These are phyloP conservation scores for Eucalyptus sideroxylon DNA, from an alignment of 345 rosid species.

Conservation along the genomic window DNA sequence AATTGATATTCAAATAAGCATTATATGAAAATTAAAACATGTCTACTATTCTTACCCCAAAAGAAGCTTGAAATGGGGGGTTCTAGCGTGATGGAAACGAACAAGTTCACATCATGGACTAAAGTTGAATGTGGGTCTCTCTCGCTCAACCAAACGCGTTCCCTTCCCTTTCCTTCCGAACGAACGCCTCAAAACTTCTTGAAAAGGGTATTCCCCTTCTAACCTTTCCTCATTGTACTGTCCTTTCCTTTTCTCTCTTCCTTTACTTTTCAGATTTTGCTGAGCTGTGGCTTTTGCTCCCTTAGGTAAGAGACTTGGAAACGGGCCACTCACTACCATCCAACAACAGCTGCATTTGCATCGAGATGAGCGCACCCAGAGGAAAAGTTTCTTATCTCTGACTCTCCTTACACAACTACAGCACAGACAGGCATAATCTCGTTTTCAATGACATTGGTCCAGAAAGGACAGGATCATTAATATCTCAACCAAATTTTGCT, in stretches of 20 bases:
- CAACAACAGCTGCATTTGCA: not conserved
- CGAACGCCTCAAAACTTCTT: not conserved
- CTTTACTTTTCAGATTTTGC: not conserved
- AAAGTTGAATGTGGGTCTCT: not conserved
- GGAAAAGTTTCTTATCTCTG: not conserved
- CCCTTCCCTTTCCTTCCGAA: not conserved
- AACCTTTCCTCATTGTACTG: not conserved
- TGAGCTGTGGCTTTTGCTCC: not conserved
- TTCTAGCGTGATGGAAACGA: not conserved
- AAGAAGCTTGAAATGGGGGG: not conserved
- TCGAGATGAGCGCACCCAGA: not conserved
- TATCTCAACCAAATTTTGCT: not conserved
- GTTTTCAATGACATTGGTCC: not conserved
- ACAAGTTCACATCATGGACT: not conserved
- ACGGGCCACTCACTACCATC: not conserved
- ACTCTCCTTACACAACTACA: not conserved
- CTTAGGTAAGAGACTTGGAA: not conserved
- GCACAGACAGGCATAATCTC: not conserved
- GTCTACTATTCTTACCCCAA: not conserved
- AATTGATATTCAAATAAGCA: fast-evolving
- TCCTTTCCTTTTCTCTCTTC: not conserved
- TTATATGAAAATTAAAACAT: too few species aligned
- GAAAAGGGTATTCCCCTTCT: not conserved
- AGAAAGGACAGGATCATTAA: not conserved
- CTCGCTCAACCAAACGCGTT: not conserved